Percentiles rank a stretch among this genome's conserved stretches.
phyloP scores from a whole-genome alignment of 768 basidiomycete genomes.

The Neoboletus magnificus region DNA sequence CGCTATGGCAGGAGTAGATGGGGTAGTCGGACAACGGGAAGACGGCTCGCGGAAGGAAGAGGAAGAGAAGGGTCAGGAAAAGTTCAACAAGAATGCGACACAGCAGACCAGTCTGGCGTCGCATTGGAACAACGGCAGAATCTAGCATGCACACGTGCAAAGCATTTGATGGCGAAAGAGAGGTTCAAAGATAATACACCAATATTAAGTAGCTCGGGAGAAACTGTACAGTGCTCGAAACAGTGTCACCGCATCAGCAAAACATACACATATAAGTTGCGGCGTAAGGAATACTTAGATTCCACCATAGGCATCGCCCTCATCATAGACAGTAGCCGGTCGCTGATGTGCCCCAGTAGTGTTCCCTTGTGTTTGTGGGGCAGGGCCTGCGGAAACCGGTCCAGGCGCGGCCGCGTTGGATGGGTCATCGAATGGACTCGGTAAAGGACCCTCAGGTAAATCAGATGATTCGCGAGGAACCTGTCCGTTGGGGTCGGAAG shows the following conservation, averaged over 20 bases:
- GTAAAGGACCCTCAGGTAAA: constrained; percentile 22
- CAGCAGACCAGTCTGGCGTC: constrained; percentile 28
- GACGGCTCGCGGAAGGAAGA: background rate
- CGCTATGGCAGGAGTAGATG: background rate
- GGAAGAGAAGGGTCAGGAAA: background rate
- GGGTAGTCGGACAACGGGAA: constrained; percentile 12
- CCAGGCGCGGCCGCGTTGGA: constrained; percentile 11
- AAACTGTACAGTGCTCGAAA: constrained; percentile 20
- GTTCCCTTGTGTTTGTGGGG: constrained; percentile 10
- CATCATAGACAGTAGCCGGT: constrained; percentile 52
- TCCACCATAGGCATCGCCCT: constrained; percentile 68
- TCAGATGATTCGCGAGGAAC: constrained; percentile 14
- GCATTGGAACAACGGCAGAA: constrained; percentile 21
- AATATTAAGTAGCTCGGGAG: constrained; percentile 16
- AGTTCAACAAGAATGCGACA: constrained; percentile 12
- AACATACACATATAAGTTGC: constrained; percentile 6
- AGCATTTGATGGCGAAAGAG: background rate
- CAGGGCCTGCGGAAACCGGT: constrained; percentile 5
- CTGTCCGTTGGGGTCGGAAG: constrained; percentile 21
- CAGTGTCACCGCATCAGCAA: constrained; percentile 9
- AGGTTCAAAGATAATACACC: constrained; percentile 23
- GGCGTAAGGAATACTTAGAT: constrained; percentile 38
- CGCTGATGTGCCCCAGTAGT: constrained; percentile 30
- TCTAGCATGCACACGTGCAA: constrained; percentile 19
- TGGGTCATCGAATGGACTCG: constrained; percentile 31